Evolutionary conservation across 306 rosid genomes (phyloP).

Genomic region (Pyrus pyrifolia): DNA sequence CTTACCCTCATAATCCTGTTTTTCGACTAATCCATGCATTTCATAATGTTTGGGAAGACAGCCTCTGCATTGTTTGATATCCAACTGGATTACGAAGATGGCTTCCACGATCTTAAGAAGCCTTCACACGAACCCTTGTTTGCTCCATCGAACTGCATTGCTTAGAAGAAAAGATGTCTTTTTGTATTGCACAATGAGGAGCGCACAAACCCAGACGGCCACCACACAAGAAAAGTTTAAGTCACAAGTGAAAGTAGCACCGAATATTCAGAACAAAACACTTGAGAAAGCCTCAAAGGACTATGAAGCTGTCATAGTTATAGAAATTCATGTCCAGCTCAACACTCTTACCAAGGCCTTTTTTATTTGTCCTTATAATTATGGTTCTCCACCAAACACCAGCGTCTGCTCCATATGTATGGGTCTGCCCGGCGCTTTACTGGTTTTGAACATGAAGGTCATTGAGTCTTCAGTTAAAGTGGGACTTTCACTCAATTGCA

Average conservation of each 20-base stretch:
- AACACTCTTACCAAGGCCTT: conserved; percentile 86
- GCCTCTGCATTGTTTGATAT: background rate
- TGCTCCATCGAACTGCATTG: conserved; percentile 41
- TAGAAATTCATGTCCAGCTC: conserved; percentile 94
- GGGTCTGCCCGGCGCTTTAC: conserved; percentile 95
- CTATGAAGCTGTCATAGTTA: conserved; percentile 74
- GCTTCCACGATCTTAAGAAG: conserved; percentile 58
- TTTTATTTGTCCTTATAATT: conserved; percentile 72
- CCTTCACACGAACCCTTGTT: conserved; percentile 48
- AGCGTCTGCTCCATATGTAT: conserved; percentile 78
- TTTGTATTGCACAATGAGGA: conserved; percentile 42
- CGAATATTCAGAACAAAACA: conserved; percentile 36
- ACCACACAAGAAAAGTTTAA: conserved; percentile 47
- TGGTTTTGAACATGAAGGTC: conserved; percentile 73
- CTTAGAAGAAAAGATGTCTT: conserved; percentile 31
- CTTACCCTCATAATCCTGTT: background rate
- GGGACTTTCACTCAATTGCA: conserved; percentile 86
- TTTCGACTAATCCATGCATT: background rate
- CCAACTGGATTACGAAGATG: conserved; percentile 28
- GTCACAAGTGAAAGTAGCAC: conserved; percentile 36
- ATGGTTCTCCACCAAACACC: conserved; percentile 71
- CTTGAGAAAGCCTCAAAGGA: conserved; percentile 51
- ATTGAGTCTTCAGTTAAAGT: conserved; percentile 68
- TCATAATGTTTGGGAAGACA: background rate
- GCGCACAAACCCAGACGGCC: conserved; percentile 54